These are phyloP conservation scores for Penicillium argentinense DNA, from an alignment of 495 filamentous ascomycete species.

Conservation along the genomic window DNA sequence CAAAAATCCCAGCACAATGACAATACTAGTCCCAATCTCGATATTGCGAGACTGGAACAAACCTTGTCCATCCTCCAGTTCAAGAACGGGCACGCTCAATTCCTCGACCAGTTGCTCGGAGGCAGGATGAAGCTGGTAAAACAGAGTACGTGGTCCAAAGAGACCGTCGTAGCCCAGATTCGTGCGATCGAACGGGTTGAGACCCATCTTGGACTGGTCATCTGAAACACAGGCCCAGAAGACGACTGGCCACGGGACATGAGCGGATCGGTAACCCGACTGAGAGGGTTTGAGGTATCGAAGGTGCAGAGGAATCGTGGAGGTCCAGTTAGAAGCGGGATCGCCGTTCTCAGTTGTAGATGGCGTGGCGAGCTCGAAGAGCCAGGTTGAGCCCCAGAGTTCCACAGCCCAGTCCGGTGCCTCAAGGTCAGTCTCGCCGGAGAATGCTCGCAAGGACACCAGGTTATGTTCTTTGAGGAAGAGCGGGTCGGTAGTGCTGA, in stretches of 20 bases:
- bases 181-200: slow-evolving; percentile 81
- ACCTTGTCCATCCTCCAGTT: slow-evolving; percentile 35
- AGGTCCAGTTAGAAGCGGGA: slow-evolving; percentile 56
- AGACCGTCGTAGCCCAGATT: slow-evolving; percentile 85
- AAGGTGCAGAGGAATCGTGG: slow-evolving; percentile 81
- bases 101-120: slow-evolving; percentile 53
- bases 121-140: slow-evolving; percentile 76
- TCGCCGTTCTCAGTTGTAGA: slow-evolving; percentile 15
- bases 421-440: slow-evolving; percentile 88
- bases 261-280: slow-evolving; percentile 45
- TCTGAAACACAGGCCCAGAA: slow-evolving; percentile 91
- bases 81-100: slow-evolving; percentile 73
- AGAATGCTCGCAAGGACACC: slow-evolving; percentile 61
- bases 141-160: slow-evolving; percentile 78
- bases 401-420: slow-evolving; percentile 78
- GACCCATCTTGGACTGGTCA: slow-evolving; percentile 69
- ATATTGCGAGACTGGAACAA: slow-evolving; percentile 57
- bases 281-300: slow-evolving; percentile 69
- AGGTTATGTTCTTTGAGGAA: slow-evolving; percentile 78
- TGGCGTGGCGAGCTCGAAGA: slow-evolving; percentile 69
- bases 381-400: slow-evolving; percentile 76
- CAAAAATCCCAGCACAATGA: slow-evolving; percentile 67
- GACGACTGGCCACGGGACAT: slow-evolving; percentile 72
- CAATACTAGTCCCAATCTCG: slow-evolving; percentile 67
- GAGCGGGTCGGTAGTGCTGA: slow-evolving; percentile 61